A percentile compares a stretch with the other conserved stretches of the same genome.
phyloP scores from a whole-genome alignment of 139 green algal species.

The Mychonastes homosphaera region DNA sequence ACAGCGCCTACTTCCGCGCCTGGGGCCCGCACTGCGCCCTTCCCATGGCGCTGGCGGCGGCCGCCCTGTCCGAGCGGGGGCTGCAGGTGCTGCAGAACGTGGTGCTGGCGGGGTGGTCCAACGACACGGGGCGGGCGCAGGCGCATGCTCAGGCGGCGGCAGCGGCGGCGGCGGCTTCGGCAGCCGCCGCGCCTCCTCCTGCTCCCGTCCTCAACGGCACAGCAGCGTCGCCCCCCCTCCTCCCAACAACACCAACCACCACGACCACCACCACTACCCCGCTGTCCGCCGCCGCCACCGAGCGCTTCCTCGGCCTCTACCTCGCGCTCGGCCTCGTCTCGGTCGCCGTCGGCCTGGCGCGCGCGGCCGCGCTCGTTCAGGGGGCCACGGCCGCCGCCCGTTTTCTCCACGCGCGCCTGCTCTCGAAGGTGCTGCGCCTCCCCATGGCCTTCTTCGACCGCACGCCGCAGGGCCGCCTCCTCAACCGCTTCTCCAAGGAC shows the following conservation, averaged over 20 bases:
- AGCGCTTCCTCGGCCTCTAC: slow-evolving; percentile 57
- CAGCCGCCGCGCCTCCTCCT: too few species aligned
- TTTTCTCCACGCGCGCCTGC: slow-evolving; percentile 28
- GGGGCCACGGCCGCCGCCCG: slow-evolving; percentile 34
- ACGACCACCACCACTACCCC: not conserved
- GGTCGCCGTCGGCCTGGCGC: slow-evolving; percentile 18
- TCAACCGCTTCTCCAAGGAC: slow-evolving; percentile 82
- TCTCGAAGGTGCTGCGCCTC: slow-evolving; percentile 49
- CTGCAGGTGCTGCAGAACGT: slow-evolving; percentile 64
- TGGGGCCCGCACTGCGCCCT: slow-evolving; percentile 54
- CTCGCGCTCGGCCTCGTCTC: slow-evolving; percentile 50
- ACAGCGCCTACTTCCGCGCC: slow-evolving; percentile 59
- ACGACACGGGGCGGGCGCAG: slow-evolving; percentile 15
- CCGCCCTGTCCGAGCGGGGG: slow-evolving; percentile 29
- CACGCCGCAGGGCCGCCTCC: slow-evolving; percentile 40
- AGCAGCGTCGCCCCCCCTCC: not conserved
- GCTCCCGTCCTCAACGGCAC: too few species aligned
- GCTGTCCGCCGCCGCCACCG: not conserved
- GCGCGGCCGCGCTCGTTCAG: slow-evolving; percentile 29
- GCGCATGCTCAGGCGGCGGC: too few species aligned
- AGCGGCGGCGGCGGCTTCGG: too few species aligned
- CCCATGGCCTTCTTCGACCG: slow-evolving; percentile 82
- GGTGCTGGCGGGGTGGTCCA: slow-evolving; percentile 55
- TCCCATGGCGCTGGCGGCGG: slow-evolving; percentile 34
- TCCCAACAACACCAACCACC: slow-evolving; percentile 10